These are phyloP conservation scores for Penicillium sp. DNA, from an alignment of 2,329 filamentous ascomycete genomes.

Conservation along the genomic window DNA sequence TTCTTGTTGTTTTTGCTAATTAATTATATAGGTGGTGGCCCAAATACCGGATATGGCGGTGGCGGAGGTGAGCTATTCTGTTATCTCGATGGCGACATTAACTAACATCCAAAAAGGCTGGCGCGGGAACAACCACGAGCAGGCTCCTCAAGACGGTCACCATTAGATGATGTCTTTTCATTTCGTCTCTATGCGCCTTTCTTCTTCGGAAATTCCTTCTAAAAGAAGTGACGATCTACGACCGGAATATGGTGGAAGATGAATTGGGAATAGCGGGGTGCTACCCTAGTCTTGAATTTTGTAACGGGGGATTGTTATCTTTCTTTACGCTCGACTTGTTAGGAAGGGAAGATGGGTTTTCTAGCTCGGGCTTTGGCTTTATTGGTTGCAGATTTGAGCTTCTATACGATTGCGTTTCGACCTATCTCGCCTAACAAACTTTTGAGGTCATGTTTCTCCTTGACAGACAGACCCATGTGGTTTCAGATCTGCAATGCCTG, in stretches of 20 bases:
- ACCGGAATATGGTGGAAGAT: not conserved
- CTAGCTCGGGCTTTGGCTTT: not conserved
- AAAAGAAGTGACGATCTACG: conserved; percentile 13
- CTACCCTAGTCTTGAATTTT: not conserved
- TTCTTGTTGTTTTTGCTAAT: not conserved
- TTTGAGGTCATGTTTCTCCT: not conserved
- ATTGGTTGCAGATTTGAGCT: not conserved
- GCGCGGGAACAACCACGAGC: conserved; percentile 22
- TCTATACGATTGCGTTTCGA: not conserved
- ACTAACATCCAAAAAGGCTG: conserved; percentile 22
- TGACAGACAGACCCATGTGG: not conserved
- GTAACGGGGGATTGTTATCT: not conserved
- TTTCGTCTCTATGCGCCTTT: not conserved
- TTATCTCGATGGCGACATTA: not conserved
- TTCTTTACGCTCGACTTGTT: not conserved
- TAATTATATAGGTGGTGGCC: conserved; percentile 20
- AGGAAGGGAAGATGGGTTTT: not conserved
- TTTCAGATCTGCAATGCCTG: not conserved
- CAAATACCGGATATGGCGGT: conserved; percentile 30
- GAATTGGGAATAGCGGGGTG: not conserved
- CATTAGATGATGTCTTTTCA: conserved; percentile 8
- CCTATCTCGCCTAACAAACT: not conserved
- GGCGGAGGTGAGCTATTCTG: conserved; percentile 22
- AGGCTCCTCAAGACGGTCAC: conserved; percentile 19
- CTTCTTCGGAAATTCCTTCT: not conserved